Base-by-base conservation (phyloP, 257 asterid species). In the Linderniella brevidens region DNA sequence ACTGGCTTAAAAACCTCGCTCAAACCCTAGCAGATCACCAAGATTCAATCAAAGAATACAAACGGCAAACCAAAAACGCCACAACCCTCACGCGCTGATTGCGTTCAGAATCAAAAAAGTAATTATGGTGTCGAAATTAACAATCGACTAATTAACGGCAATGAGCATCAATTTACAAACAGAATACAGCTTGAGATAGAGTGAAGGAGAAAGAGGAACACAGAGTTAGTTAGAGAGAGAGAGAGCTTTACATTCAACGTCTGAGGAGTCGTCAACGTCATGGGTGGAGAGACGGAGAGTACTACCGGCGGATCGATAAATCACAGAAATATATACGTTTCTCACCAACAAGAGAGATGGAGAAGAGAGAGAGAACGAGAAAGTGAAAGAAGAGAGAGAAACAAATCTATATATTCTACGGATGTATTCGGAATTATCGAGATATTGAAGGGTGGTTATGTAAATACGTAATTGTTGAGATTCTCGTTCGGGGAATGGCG, bases 191-290 rank as follows among this genome's bases (percentile, higher is more conserved):
- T 32, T 38, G 44, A 4, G 17, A 52, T 46, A 42, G 40, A 52
- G 49, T 16, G 52, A 45, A 57, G 56, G 40, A 12, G 45, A 49
- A 50, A 57, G 50, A 62, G 73, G 6, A 25, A 25, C 4, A 6
- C 32, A 25, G 32, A 25, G 6, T 25, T 25, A 25, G 32, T 2
- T 25, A 25, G 32, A 25, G 32, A 25, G 32, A 3, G 6, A 25
- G 32, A 25, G 32, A 3, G 6, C 32, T 25, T 67, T 62, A 75
- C 97, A 71, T 82, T 93, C 68, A 75, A 59, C 55, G 93, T 92
- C 58, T 70, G 97, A 17, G 82, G 88, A 72, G 81, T 72, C 70
- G 70, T 58, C 88, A 80, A 64, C 67, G 95, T 87, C 93, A 83
- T 83, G 72, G 54, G 60, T 60, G 55, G 49, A 58, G 60, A 48